Conservation (phyloP, 495 filamentous ascomycete species). For the Trichoderma orchidacearum region DNA sequence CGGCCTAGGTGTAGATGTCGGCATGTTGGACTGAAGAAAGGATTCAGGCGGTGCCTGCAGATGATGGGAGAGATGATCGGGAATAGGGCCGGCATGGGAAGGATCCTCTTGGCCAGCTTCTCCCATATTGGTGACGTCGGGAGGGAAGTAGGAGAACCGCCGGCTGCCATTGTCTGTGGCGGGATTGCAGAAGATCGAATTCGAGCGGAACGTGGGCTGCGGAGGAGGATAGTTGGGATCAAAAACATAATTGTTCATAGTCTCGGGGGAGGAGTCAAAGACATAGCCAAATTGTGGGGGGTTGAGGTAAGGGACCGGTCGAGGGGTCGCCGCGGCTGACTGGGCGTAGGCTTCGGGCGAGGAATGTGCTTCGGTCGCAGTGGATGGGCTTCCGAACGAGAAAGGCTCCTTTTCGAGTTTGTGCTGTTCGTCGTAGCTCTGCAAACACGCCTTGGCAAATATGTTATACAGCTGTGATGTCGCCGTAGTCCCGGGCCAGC, state of each 20-base stretch:
- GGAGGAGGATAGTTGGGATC: slow-evolving; percentile 19
- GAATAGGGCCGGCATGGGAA: not conserved
- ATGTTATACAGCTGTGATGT: slow-evolving; percentile 67
- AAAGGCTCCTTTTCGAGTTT: slow-evolving; percentile 5
- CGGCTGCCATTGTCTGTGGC: slow-evolving; percentile 30
- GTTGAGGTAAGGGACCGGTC: slow-evolving; percentile 9
- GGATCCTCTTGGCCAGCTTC: slow-evolving; percentile 9
- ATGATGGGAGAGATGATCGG: not conserved
- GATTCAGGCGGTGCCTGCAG: not conserved
- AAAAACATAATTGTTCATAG: slow-evolving; percentile 21
- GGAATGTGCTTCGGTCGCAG: slow-evolving; percentile 28
- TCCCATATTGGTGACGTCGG: slow-evolving; percentile 23
- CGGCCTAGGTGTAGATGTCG: slow-evolving; percentile 6
- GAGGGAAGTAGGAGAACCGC: slow-evolving; percentile 40
- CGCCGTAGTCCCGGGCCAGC: slow-evolving; percentile 83
- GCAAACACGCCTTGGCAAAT: slow-evolving; percentile 69
- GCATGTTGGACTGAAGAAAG: not conserved
- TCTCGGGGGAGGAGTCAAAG: slow-evolving; percentile 29
- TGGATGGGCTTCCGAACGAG: slow-evolving; percentile 36
- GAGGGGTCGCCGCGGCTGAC: slow-evolving; percentile 1
- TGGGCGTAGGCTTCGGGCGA: slow-evolving; percentile 22
- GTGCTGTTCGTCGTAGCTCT: slow-evolving; percentile 59
- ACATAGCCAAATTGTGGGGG: slow-evolving; percentile 38
- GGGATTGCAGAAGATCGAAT: slow-evolving; percentile 40
- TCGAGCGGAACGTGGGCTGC: slow-evolving; percentile 34